Percentiles rank a stretch among this genome's conserved stretches.
Conservation (phyloP, 2,329 filamentous ascomycete genomes). For the Elsinoe batatas region DNA sequence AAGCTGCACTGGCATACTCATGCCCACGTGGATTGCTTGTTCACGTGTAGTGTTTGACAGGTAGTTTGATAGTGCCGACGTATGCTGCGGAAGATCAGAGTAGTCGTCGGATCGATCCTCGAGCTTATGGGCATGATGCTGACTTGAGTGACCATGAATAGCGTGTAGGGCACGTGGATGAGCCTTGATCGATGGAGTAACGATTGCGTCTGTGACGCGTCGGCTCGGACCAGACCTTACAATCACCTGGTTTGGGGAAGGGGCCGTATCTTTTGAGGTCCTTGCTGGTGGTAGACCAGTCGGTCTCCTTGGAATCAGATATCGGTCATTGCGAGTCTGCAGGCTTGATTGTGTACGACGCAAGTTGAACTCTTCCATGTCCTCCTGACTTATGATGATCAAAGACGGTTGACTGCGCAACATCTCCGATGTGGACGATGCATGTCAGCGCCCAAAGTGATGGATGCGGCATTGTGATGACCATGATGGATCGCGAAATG, state of each 20-base stretch:
- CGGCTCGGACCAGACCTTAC: not conserved
- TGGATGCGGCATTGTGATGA: not conserved
- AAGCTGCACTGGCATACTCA: not conserved
- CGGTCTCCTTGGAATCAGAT: not conserved
- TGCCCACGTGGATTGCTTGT: not conserved
- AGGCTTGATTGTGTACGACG: constrained; percentile 13
- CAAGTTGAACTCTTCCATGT: constrained; percentile 22
- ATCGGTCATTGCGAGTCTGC: not conserved
- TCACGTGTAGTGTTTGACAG: not conserved
- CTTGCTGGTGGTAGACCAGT: not conserved
- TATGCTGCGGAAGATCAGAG: too few relatives aligned
- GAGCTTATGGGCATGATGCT: not conserved
- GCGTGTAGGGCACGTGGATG: not conserved
- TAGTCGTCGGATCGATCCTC: not conserved
- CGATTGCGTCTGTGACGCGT: not conserved
- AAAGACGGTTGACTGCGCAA: constrained; percentile 23
- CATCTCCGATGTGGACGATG: constrained; percentile 16
- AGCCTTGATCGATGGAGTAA: not conserved
- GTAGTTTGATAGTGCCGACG: not conserved
- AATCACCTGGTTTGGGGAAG: not conserved
- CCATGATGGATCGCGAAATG: not conserved
- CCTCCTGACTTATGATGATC: constrained; percentile 22
- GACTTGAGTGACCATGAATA: not conserved
- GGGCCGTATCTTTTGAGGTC: not conserved
- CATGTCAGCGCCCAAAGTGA: not conserved